Evolutionary conservation across 2,329 filamentous ascomycete species (phyloP), one percentile per base, ranked within the genome.

Genomic region (Ophiostoma perfectum): DNA sequence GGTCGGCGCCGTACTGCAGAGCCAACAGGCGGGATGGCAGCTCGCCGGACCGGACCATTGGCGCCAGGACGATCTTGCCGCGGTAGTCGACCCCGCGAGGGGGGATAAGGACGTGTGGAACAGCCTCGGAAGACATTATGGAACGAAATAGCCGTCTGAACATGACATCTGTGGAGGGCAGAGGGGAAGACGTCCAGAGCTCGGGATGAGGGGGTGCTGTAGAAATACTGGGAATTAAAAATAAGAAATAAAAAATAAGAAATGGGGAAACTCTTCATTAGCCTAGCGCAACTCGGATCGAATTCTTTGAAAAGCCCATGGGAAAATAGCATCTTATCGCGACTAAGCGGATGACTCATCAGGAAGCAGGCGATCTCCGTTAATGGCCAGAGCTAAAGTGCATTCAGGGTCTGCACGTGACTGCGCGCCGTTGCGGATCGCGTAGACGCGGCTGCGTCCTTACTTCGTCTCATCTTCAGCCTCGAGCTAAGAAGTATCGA

Each of bases 1-100:
- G 83, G 78, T 99, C 95, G 66, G 95, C 95, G 73, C 95, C 95
- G 78, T 99, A 98, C 76, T 96, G 91, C 71, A 99, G 86, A 44
- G 95, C 90, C 60, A 96, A 80, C 39, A 99, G 84, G 69, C 95
- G 89, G 52, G 92, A 95, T 3, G 95, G 94, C 70, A 97, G 82
- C 81, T 99, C 95, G 76, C 95, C 95, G n/a, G 92, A 96, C 73
- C 95, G 90, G 69, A 97, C 94, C 95, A 99, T 99, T 55, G 95
- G 95, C 71, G 95, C 95, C 72, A 99, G 89, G 62, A 98, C 95
- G 72, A 98, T 81, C 79, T 96, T 97, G 79, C 91, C 90, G 74
- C 94, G 87, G 80, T 97, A 98, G 81, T 97, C 93, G 75, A 97
- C 93, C 66, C 94, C 94, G 78, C 90, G 90, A 70, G 83, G 85